Conservation (phyloP, 306 rosid species). For the Benincasa hispida region DNA sequence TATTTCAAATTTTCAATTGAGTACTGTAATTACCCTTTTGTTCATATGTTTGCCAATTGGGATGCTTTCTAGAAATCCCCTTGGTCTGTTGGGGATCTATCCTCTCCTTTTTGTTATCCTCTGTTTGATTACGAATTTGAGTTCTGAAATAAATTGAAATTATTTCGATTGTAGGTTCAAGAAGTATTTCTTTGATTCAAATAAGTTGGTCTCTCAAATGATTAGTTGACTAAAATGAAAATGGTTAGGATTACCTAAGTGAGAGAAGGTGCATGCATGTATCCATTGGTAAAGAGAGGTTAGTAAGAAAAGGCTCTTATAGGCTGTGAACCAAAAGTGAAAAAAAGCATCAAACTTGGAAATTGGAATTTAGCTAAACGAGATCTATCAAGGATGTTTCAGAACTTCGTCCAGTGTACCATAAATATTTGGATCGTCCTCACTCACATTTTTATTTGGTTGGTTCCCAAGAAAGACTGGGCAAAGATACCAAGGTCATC, state of each 20-base stretch:
- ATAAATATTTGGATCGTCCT: not conserved
- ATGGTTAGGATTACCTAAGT: not conserved
- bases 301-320: not conserved
- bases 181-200: not conserved
- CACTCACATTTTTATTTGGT: not conserved
- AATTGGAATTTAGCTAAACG: not conserved
- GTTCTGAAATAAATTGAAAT: too few relatives aligned
- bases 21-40: not conserved
- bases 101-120: not conserved
- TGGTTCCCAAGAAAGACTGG: not conserved
- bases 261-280: not conserved
- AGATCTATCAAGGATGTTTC: not conserved
- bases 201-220: not conserved
- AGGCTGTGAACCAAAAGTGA: not conserved
- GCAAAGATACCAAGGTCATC: not conserved
- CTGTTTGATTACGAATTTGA: not conserved
- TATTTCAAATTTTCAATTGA: not conserved
- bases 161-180: not conserved
- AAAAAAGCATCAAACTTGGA: not conserved
- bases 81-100: not conserved
- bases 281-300: not conserved
- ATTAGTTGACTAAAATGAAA: not conserved
- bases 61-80: not conserved
- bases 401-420: not conserved
- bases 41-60: not conserved